These are phyloP conservation scores for Cystobasidium pallidum DNA, from an alignment of 1,284 basidiomycete genomes.

Conservation along the genomic window DNA sequence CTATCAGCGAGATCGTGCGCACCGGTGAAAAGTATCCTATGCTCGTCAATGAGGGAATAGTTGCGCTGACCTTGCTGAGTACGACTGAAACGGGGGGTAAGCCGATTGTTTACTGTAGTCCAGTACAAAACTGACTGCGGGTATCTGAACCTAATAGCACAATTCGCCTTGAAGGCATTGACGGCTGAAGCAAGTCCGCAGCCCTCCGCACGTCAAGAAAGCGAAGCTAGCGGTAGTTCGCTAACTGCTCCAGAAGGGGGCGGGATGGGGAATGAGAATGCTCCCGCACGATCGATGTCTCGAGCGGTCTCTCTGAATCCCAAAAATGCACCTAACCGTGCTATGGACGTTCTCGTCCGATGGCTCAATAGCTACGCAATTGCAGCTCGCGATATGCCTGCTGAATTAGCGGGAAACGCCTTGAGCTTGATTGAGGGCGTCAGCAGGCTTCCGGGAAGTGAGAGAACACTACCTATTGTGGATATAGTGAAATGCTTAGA, in stretches of 20 bases:
- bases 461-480: background rate
- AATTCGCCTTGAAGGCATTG: background rate
- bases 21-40: conserved; percentile 78
- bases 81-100: conserved; percentile 35
- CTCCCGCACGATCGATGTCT: conserved; percentile 14
- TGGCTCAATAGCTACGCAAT: conserved; percentile 42
- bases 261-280: background rate
- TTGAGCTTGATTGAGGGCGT: conserved; percentile 28
- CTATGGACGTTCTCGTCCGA: conserved; percentile 22
- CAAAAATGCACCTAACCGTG: conserved; percentile 15
- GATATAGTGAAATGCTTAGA: conserved; percentile 15
- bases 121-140: background rate
- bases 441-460: conserved; percentile 5
- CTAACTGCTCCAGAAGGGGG: background rate
- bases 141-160: background rate
- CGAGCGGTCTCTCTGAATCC: conserved; percentile 35
- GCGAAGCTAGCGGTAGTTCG: background rate
- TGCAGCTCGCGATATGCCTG: conserved; percentile 22
- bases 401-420: conserved; percentile 35
- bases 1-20: conserved; percentile 72
- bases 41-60: conserved; percentile 84
- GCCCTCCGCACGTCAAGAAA: background rate
- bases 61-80: conserved; percentile 75
- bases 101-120: background rate
- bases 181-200: background rate